phyloP scores from a whole-genome alignment of 148 eudicot species.

The Chenopodium berlandieri region DNA sequence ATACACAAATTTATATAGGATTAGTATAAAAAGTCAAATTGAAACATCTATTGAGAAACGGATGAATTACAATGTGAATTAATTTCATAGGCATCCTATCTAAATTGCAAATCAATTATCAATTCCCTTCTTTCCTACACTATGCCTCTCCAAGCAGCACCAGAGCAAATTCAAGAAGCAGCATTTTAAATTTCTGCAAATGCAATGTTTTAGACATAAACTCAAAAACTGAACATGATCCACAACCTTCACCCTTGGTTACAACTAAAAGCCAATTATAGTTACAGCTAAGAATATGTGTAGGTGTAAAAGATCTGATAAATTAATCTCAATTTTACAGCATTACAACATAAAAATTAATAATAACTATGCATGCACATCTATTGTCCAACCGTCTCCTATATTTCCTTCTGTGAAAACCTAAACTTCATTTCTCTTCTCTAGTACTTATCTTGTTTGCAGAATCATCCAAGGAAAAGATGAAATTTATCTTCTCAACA shows the following conservation, averaged over 20 bases:
- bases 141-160: background rate
- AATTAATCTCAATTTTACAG: background rate
- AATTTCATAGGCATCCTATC: background rate
- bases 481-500: background rate
- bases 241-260: too few species aligned
- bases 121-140: background rate
- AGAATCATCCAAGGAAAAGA: background rate
- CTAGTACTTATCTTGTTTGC: background rate
- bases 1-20: too few species aligned
- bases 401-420: background rate
- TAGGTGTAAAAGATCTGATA: too few species aligned
- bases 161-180: background rate
- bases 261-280: background rate
- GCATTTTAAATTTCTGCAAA: background rate
- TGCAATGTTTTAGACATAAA: background rate
- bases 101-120: background rate
- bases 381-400: background rate
- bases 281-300: too few species aligned
- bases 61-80: background rate
- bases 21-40: too few species aligned
- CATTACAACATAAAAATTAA: background rate
- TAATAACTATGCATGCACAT: background rate
- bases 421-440: background rate
- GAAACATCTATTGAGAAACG: too few species aligned
- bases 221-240: background rate